Evolutionary conservation across 225 moss, liverwort and hornwort genomes (phyloP).

Genomic region (Takakia lepidozioides): DNA sequence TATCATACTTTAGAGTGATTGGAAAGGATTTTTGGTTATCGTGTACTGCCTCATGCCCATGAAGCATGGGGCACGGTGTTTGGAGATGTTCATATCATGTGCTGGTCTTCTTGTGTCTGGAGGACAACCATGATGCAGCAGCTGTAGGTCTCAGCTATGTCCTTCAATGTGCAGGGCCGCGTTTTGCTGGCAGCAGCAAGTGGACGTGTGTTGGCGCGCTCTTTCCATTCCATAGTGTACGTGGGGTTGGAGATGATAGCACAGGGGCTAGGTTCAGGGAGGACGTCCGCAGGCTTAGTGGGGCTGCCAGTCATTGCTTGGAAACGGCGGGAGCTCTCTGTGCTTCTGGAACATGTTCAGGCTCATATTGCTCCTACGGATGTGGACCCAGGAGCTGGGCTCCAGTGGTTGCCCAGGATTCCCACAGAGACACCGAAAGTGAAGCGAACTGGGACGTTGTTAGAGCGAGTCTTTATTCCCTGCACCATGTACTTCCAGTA

Average conservation of each 20-base stretch:
- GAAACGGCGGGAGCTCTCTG: constrained; percentile 96
- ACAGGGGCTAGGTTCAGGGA: constrained; percentile 51
- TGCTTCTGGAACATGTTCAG: constrained; percentile 89
- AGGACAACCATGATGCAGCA: no score
- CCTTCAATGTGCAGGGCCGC: constrained; percentile 69
- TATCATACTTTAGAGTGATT: no score
- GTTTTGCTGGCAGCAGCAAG: constrained; percentile 88
- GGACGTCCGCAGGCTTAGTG: constrained; percentile 48
- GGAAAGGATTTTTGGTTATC: no score
- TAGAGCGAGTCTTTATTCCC: constrained; percentile 95
- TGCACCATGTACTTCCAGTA: constrained; percentile 98
- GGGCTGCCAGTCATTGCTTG: constrained; percentile 72
- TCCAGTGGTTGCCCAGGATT: constrained; percentile 95
- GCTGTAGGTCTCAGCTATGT: no score
- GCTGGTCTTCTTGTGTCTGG: no score
- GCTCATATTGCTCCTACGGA: constrained; percentile 97
- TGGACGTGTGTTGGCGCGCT: constrained; percentile 87
- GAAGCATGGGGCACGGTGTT: no score
- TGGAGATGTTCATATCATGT: no score
- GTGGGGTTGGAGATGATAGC: constrained; percentile 61
- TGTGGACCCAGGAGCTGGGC: constrained; percentile 92
- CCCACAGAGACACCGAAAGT: constrained; percentile 81
- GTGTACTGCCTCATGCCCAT: no score
- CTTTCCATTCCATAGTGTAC: constrained; percentile 70
- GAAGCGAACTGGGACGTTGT: constrained; percentile 88